Evolutionary conservation across 805 yeast genomes (phyloP), one percentile per base, ranked within the genome.

Genomic region (Maudiozyma barnettii): DNA sequence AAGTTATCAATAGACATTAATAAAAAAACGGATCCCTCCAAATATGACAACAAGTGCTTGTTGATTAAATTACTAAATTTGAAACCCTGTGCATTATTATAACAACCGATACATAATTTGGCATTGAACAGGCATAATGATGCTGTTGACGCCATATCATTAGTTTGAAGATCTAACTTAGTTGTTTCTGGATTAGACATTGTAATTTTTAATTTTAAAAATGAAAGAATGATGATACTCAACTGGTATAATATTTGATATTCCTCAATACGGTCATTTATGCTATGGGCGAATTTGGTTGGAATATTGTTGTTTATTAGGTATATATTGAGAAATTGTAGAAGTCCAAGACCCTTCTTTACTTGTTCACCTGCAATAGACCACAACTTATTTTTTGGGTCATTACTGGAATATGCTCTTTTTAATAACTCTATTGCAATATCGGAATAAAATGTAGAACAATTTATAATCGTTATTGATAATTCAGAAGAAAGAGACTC

Each of bases 1-100:
- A 54, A 64, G 45, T 57, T 56, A 39, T 64, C 63, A 37, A 64
- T 49, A 1, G 68, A 64, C 14, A 63, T 21, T 40, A 64, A 41
- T 21, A 60, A 45, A 36, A 55, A 58, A 2, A 55, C 44, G 36
- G 61, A 45, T 18, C 60, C 52, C 10, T 60, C 54, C 16, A 64
- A 47, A 44, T 57, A 64, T 12, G 49, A 23, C 2, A 44, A n/a
- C 20, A 55, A 37, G 3, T 48, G 45, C 13, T 49, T 45, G 40
- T 50, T 54, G 21, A 54, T 49, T 3, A 54, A 39, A 1, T 14
- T 19, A 19, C 26, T 22, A n/a, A 45, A 39, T 10, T 36, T 42
- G 12, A 49, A 13, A 38, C 44, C 51, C 4, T 39, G 14, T 9
- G 55, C 52, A 4, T 51, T 52, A 18, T 59, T 56, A 30, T 49